Percentiles rank a stretch among this genome's conserved stretches.
These are phyloP conservation scores for Linanthus parryae DNA, from an alignment of 148 eudicot species.

Conservation along the genomic window DNA sequence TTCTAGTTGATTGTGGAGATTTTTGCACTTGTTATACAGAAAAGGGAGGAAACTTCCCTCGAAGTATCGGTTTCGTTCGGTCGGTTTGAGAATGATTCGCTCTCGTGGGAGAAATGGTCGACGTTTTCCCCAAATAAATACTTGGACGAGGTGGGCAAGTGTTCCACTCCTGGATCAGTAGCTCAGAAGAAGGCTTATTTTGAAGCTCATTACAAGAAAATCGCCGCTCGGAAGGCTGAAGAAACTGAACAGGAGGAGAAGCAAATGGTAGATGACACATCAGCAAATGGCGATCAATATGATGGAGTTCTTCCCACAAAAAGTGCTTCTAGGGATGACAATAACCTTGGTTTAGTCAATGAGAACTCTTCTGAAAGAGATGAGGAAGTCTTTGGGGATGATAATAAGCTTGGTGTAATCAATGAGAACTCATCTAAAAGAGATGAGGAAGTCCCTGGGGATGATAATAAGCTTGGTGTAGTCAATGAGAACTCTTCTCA, in stretches of 20 bases:
- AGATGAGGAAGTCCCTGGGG: slow-evolving; percentile 11
- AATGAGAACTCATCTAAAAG: not conserved
- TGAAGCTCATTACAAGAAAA: slow-evolving; percentile 89
- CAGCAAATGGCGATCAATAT: slow-evolving; percentile 18
- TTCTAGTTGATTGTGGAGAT: slow-evolving; percentile 16
- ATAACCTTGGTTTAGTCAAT: not conserved
- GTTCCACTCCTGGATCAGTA: slow-evolving; percentile 90
- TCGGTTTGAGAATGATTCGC: slow-evolving; percentile 77
- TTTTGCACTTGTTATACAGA: slow-evolving; percentile 48
- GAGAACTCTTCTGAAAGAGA: slow-evolving; percentile 7
- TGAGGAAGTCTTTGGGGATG: slow-evolving; percentile 7
- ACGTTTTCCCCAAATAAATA: slow-evolving; percentile 87
- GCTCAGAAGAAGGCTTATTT: slow-evolving; percentile 96
- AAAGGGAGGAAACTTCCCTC: slow-evolving; percentile 43
- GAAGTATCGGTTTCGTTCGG: slow-evolving; percentile 89
- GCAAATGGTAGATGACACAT: slow-evolving; percentile 19
- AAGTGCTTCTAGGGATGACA: slow-evolving; percentile 2
- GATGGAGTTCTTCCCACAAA: slow-evolving; percentile 12
- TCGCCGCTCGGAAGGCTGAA: slow-evolving; percentile 74
- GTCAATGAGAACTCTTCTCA: not conserved
- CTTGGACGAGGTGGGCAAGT: slow-evolving; percentile 87
- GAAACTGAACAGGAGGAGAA: slow-evolving; percentile 52
- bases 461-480: slow-evolving; percentile 1
- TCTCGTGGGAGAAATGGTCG: slow-evolving; percentile 98
- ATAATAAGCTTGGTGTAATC: slow-evolving; percentile 2